Conservation (phyloP, 139 green algal genomes). For the Chlorella ohadii region DNA sequence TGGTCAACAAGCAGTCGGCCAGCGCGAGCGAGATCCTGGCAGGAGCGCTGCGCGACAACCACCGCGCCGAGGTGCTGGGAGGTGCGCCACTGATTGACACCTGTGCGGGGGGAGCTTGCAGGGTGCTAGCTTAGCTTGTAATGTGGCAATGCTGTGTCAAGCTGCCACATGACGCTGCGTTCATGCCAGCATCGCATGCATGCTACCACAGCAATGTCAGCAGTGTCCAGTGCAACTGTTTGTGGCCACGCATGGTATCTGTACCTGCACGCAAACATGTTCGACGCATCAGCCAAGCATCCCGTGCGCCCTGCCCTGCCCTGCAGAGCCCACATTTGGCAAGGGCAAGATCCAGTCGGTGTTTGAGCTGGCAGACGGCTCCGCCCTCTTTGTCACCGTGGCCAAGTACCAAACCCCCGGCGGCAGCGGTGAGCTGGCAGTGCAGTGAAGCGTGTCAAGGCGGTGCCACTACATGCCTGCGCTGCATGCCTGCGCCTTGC, state of each 20-base stretch:
- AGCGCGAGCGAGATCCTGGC: constrained; percentile 91
- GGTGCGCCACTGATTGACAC: constrained; percentile 36
- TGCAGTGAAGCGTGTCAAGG: no score
- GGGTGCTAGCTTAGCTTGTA: no score
- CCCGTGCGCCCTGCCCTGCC: background rate
- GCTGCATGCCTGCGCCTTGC: no score
- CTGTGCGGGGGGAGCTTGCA: no score
- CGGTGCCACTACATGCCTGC: no score
- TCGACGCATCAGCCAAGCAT: no score
- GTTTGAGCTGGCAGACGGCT: constrained; percentile 87
- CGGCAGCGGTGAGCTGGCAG: constrained; percentile 21
- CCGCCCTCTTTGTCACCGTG: constrained; percentile 93
- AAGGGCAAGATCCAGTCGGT: constrained; percentile 89
- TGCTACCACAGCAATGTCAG: no score
- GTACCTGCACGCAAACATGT: no score
- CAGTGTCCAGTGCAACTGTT: no score
- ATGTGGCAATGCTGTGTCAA: background rate
- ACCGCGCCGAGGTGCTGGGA: constrained; percentile 75
- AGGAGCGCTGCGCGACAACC: constrained; percentile 87
- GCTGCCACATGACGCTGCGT: background rate
- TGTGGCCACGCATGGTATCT: no score
- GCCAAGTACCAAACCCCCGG: constrained; percentile 63
- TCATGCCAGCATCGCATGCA: no score
- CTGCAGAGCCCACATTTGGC: constrained; percentile 81
- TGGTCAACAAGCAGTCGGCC: constrained; percentile 85